phyloP scores from a whole-genome alignment of 1,284 basidiomycete species.

The Uromyces viciae-fabae region DNA sequence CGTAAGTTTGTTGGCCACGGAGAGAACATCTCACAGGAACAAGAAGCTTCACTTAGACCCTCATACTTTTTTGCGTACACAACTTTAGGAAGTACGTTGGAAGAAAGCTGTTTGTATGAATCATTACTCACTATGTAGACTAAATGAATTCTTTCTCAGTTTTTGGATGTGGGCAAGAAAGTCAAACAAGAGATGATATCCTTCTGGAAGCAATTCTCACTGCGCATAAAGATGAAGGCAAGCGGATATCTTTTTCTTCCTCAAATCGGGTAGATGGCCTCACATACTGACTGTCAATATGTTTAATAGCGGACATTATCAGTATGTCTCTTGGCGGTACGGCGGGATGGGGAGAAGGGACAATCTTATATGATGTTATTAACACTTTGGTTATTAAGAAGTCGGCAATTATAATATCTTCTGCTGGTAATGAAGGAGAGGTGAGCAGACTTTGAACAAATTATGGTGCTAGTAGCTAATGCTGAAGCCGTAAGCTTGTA shows the following conservation, averaged over 20 bases:
- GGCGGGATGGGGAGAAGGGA: slow-evolving; percentile 37
- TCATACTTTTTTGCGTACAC: background rate
- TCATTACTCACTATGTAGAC: background rate
- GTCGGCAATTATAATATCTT: slow-evolving; percentile 16
- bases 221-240: slow-evolving; percentile 35
- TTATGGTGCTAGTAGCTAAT: background rate
- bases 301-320: slow-evolving; percentile 37
- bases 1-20: background rate
- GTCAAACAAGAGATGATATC: slow-evolving; percentile 25
- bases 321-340: slow-evolving; percentile 25
- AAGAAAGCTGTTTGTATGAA: background rate
- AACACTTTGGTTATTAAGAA: slow-evolving; percentile 31
- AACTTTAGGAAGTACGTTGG: slow-evolving; percentile 9
- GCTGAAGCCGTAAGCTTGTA: background rate
- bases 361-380: slow-evolving; percentile 22
- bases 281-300: background rate
- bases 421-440: slow-evolving; percentile 45
- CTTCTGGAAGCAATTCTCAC: slow-evolving; percentile 22
- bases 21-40: background rate
- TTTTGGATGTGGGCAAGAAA: slow-evolving; percentile 34
- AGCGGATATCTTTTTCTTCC: background rate
- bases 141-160: background rate
- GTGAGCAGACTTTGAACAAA: background rate
- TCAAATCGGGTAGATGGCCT: background rate
- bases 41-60: background rate